Base-by-base conservation (phyloP, 495 filamentous ascomycete species). In the Annulohypoxylon maeteangense region DNA sequence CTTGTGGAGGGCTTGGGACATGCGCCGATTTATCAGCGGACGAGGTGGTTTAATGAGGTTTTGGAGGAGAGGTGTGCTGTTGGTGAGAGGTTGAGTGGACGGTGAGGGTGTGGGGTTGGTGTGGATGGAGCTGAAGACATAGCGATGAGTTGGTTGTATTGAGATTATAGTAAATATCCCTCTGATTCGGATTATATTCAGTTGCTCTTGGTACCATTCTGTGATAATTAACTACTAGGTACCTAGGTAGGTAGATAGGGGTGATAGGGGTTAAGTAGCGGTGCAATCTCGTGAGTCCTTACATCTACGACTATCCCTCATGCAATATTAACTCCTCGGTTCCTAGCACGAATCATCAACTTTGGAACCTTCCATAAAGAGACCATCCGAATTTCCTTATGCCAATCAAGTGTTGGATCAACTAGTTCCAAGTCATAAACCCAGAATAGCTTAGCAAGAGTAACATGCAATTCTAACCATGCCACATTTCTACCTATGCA, bases 1-100 rank as follows among this genome's bases (percentile, higher is more conserved):
- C 74, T 88, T 16, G 82, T 84, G 20, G 85, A 89, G 67, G 89
- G 85, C 0, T 78, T 81, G 40, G 89, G 89, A 0, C 91, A 92
- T 82, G 87, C 83, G 59, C 71, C 89, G 44, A 81, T 81, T 2
- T 79, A 87, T 78, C 88, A 91, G 77, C 80, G 77, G 63, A 78
- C 87, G 70, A 69, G 79, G 51, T 84, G 86, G 70, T 84, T 90
- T 60, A 84, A 85, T 71, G 74, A 71, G 54, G 74, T 87, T 72
- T 61, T 91, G 8, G 59, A 63, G 20, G 60, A 63, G 18, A 57
- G 67, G 18, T 69, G 67, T n/a, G 42, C 23, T 23, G n/a, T 58
- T 1, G 67, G 59, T 10, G 67, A 69, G 44, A 63, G 44, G 23
- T 42, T 64, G 44, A 64, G 67, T 16, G 59, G 53, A 23, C 42